Evolutionary conservation across 768 basidiomycete species (phyloP).

Genomic region (Kwoniella europaea): DNA sequence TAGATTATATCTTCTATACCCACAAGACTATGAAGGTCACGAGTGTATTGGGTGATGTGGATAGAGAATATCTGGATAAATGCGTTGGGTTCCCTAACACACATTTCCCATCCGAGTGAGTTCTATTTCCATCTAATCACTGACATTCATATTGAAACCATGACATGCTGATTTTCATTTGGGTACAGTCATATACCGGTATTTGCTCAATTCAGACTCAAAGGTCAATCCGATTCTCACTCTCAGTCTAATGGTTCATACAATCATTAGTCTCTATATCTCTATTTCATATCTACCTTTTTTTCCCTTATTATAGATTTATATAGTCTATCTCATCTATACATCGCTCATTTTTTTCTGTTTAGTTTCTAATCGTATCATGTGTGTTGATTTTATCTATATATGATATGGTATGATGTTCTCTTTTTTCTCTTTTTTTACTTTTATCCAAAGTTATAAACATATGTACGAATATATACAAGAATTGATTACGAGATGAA

Average conservation of each 20-base stretch:
- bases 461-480: conserved; percentile 4
- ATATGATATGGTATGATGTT: background rate
- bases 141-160: background rate
- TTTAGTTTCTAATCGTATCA: background rate
- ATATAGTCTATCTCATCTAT: conserved; percentile 2
- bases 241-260: conserved; percentile 6
- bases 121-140: conserved; percentile 41
- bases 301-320: background rate
- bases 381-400: background rate
- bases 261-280: background rate
- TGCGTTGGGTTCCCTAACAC: conserved; percentile 95
- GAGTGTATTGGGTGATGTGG: conserved; percentile 85
- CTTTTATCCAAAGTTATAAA: background rate
- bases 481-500: background rate
- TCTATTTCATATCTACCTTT: background rate
- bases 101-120: conserved; percentile 96
- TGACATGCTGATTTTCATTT: background rate
- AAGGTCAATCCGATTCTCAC: conserved; percentile 32
- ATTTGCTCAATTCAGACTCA: conserved; percentile 51
- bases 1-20: conserved; percentile 96
- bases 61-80: conserved; percentile 80
- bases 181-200: conserved; percentile 54
- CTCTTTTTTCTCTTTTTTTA: background rate
- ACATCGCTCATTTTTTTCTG: background rate
- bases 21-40: conserved; percentile 74